Conservation (phyloP, 1,284 basidiomycete genomes). For the Pascua guehoae region DNA sequence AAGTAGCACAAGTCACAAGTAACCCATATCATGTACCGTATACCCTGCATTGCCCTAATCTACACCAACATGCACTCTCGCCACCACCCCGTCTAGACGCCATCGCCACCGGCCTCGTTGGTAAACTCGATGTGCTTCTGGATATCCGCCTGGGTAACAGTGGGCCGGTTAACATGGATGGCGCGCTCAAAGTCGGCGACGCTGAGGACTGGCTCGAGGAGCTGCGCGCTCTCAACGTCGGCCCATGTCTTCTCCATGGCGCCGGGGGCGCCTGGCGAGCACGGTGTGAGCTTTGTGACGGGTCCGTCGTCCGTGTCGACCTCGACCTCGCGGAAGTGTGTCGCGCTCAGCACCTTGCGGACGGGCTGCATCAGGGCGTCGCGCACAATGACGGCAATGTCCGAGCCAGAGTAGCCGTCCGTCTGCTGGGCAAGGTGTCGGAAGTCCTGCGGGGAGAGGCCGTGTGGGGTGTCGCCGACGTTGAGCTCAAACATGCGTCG, state of each 20-base stretch:
- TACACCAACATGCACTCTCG: too few relatives aligned
- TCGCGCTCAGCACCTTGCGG: conserved; percentile 89
- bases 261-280: conserved; percentile 84
- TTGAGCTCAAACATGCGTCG: conserved; percentile 96
- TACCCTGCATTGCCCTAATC: too few relatives aligned
- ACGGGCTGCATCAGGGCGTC: conserved; percentile 99
- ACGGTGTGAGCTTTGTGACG: conserved; percentile 74
- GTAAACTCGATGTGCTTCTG: conserved; percentile 90
- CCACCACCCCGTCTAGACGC: background rate
- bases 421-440: conserved; percentile 77
- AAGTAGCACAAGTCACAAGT: too few relatives aligned
- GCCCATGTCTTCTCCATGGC: conserved; percentile 90
- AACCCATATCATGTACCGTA: too few relatives aligned
- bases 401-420: conserved; percentile 92
- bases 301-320: conserved; percentile 48
- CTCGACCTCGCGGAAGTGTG: conserved; percentile 75
- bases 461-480: conserved; percentile 86
- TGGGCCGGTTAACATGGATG: conserved; percentile 76
- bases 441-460: conserved; percentile 75
- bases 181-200: conserved; percentile 82
- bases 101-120: conserved; percentile 59
- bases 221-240: conserved; percentile 84
- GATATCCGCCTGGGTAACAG: conserved; percentile 85
- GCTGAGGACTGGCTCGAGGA: conserved; percentile 77
- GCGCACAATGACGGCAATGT: conserved; percentile 91